Evolutionary conservation across 345 rosid species (phyloP).

Genomic region (Geranium rotundifolium): DNA sequence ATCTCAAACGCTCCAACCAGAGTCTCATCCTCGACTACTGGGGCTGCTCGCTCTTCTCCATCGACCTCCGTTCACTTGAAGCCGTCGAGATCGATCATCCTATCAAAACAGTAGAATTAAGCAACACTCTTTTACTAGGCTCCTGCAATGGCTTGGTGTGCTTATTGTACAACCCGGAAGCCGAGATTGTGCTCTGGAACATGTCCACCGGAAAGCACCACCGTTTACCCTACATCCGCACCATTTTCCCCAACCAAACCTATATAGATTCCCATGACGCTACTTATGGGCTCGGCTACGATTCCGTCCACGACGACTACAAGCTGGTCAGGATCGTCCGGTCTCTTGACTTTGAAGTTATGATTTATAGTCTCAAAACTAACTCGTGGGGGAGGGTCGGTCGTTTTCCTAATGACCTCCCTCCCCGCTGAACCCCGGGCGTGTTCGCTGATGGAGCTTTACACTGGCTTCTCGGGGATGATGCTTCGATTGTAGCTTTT

Average conservation of each 20-base stretch:
- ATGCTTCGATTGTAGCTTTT: slow-evolving; percentile 12
- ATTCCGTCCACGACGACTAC: neutral
- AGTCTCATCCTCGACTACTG: neutral
- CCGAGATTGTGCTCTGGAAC: slow-evolving; percentile 13
- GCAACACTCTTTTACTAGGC: slow-evolving; percentile 7
- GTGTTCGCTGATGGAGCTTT: slow-evolving; percentile 1
- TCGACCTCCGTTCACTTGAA: neutral
- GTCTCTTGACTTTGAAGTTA: neutral
- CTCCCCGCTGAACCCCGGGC: neutral
- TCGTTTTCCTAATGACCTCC: neutral
- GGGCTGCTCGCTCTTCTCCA: neutral
- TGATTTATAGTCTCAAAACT: neutral
- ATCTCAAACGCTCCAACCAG: neutral
- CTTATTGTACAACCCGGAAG: slow-evolving; percentile 8
- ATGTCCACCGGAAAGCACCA: slow-evolving; percentile 9
- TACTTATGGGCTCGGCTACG: neutral
- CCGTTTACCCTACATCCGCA: neutral
- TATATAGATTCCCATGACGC: neutral
- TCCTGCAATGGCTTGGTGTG: slow-evolving; percentile 17
- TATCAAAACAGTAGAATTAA: slow-evolving; percentile 4
- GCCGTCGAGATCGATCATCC: slow-evolving; percentile 10
- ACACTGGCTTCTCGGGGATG: too few relatives aligned
- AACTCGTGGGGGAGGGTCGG: slow-evolving; percentile 2
- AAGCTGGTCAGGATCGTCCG: neutral
- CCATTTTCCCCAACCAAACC: neutral